phyloP scores from a whole-genome alignment of 257 asterid genomes.

The Rubia yunnanensis region DNA sequence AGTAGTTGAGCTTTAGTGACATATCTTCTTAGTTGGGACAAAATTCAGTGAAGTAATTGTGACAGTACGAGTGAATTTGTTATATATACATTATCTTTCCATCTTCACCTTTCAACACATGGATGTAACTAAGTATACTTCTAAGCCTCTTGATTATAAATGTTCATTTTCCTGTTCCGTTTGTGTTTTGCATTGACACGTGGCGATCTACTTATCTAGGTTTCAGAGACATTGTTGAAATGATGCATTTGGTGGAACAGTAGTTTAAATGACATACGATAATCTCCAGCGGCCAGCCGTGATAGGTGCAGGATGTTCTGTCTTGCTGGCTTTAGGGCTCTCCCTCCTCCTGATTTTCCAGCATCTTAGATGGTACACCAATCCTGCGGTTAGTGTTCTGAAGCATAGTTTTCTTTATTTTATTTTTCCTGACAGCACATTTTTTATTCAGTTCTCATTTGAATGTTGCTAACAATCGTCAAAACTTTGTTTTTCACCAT shows the following conservation, averaged over 20 bases:
- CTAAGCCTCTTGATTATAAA: neutral
- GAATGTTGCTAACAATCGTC: neutral
- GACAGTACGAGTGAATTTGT: neutral
- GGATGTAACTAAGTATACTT: neutral
- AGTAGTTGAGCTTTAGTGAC: neutral
- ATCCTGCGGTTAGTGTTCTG: conserved; percentile 52
- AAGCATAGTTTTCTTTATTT: neutral
- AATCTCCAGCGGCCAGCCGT: conserved; percentile 48
- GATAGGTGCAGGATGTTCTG: conserved; percentile 47
- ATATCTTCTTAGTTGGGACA: neutral
- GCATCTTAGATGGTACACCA: conserved; percentile 76
- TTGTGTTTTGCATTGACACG: neutral
- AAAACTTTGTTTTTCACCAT: conserved; percentile 7
- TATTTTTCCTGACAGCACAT: neutral
- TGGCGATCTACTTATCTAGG: neutral
- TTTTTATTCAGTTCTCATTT: neutral
- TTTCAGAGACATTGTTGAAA: neutral
- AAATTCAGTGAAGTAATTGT: neutral
- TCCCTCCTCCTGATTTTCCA: conserved; percentile 58
- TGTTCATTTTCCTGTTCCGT: neutral
- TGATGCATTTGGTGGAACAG: conserved; percentile 26
- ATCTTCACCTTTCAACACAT: neutral
- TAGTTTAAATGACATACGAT: conserved; percentile 38
- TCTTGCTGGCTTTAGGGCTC: conserved; percentile 44
- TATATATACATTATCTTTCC: neutral